phyloP scores from a whole-genome alignment of 257 asterid genomes.

The Penstemon eatonii region DNA sequence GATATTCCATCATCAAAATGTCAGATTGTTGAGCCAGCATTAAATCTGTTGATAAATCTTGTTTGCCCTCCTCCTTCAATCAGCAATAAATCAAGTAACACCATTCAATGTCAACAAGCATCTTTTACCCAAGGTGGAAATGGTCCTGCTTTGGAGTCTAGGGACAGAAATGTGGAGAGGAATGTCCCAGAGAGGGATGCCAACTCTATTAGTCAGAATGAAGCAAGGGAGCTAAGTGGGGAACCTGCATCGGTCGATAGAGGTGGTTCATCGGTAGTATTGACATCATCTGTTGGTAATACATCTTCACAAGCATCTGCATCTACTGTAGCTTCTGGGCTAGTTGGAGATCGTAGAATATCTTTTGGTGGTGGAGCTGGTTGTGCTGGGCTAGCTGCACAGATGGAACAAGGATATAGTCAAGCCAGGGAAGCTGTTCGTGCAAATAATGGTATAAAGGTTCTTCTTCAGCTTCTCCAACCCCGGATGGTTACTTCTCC shows the following conservation, averaged over 20 bases:
- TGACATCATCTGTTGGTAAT: conserved; percentile 36
- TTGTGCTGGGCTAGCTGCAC: conserved; percentile 98
- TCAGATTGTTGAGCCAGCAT: conserved; percentile 93
- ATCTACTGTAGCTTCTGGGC: conserved; percentile 73
- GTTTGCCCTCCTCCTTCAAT: conserved; percentile 99
- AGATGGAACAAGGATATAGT: conserved; percentile 89
- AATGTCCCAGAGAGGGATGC: conserved; percentile 45
- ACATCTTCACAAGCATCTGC: conserved; percentile 51
- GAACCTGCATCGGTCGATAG: conserved; percentile 74
- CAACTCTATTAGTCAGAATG: conserved; percentile 37
- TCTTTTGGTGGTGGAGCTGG: conserved; percentile 92
- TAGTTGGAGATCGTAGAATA: conserved; percentile 97
- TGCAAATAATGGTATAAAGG: conserved; percentile 91
- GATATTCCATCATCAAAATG: conserved; percentile 20
- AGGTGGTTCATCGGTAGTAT: conserved; percentile 35
- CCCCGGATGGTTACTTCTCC: conserved; percentile 92
- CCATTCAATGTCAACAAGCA: conserved; percentile 30
- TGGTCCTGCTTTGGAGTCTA: conserved; percentile 56
- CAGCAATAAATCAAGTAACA: conserved; percentile 65
- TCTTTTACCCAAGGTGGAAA: conserved; percentile 53
- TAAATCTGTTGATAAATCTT: conserved; percentile 81
- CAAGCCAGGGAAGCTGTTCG: conserved; percentile 99
- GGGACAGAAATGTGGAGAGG: conserved; percentile 64
- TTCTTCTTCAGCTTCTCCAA: conserved; percentile 97
- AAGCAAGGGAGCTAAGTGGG: conserved; percentile 53